phyloP scores from a whole-genome alignment of 2,329 filamentous ascomycete genomes.

The Verticillium alfalfae region DNA sequence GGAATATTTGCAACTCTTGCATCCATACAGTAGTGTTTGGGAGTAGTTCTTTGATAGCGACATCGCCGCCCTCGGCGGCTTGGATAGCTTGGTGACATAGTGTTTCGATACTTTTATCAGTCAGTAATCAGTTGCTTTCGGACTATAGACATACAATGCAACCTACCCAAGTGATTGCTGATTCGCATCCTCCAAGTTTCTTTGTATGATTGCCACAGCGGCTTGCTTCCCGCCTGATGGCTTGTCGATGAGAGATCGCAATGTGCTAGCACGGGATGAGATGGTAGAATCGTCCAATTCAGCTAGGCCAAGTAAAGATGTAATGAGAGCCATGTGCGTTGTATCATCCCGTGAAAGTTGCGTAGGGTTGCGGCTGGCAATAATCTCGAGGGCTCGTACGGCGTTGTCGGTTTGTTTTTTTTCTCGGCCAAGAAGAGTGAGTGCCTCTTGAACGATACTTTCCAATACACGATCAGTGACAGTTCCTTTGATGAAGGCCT shows the following conservation, averaged over 20 bases:
- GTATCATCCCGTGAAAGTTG: conserved; percentile 38
- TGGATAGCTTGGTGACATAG: conserved; percentile 42
- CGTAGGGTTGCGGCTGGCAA: conserved; percentile 37
- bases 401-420: conserved; percentile 20
- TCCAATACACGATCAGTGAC: conserved; percentile 28
- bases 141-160: not conserved
- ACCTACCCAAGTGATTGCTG: conserved; percentile 46
- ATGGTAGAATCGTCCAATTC: conserved; percentile 37
- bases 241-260: conserved; percentile 41
- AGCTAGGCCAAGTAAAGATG: conserved; percentile 46
- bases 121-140: conserved; percentile 8
- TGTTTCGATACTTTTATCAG: conserved; percentile 38
- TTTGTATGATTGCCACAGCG: conserved; percentile 45
- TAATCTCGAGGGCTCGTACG: conserved; percentile 41
- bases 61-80: conserved; percentile 26
- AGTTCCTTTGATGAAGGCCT: conserved; percentile 35
- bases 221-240: conserved; percentile 35
- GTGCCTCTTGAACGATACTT: conserved; percentile 26
- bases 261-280: conserved; percentile 31
- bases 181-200: conserved; percentile 45
- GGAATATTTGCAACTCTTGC: conserved; percentile 50
- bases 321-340: conserved; percentile 43
- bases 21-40: conserved; percentile 63
- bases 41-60: conserved; percentile 44
- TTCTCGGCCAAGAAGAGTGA: conserved; percentile 22